Evolutionary conservation across 2,329 filamentous ascomycete genomes (phyloP).

Genomic region (Penicillium capsulatum): DNA sequence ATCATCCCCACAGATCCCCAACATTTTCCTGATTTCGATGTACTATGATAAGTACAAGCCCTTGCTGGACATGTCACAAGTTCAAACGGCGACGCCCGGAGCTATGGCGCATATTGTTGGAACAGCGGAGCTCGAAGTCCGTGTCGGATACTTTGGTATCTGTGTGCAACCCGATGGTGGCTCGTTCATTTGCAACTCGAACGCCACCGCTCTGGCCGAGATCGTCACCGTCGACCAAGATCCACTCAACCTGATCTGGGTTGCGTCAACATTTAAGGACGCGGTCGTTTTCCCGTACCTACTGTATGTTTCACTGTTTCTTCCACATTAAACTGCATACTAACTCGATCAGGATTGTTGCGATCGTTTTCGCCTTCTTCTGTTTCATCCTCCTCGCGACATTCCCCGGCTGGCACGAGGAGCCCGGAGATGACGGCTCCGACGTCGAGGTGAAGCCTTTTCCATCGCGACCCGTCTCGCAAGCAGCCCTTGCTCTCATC

Average conservation of each 20-base stretch:
- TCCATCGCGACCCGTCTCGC: constrained; percentile 84
- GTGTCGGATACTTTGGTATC: constrained; percentile 97
- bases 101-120: constrained; percentile 90
- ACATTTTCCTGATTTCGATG: constrained; percentile 96
- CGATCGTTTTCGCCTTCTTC: constrained; percentile 94
- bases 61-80: constrained; percentile 76
- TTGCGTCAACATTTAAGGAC: constrained; percentile 95
- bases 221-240: constrained; percentile 88
- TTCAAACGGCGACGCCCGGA: constrained; percentile 79
- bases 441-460: constrained; percentile 92
- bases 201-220: constrained; percentile 86
- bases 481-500: constrained; percentile 89
- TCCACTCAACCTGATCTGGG: constrained; percentile 94
- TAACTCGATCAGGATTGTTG: constrained; percentile 68
- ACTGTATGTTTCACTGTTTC: constrained; percentile 57
- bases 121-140: constrained; percentile 74
- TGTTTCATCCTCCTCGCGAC: constrained; percentile 92
- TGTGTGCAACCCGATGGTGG: constrained; percentile 90
- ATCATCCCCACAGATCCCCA: constrained; percentile 87
- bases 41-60: constrained; percentile 90
- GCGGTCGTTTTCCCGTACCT: constrained; percentile 97
- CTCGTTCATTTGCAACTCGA: constrained; percentile 92
- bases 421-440: constrained; percentile 72
- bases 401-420: constrained; percentile 96
- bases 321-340: neutral